Evolutionary conservation across 73 alveolate species (phyloP).

Genomic region (Chromera velia): DNA sequence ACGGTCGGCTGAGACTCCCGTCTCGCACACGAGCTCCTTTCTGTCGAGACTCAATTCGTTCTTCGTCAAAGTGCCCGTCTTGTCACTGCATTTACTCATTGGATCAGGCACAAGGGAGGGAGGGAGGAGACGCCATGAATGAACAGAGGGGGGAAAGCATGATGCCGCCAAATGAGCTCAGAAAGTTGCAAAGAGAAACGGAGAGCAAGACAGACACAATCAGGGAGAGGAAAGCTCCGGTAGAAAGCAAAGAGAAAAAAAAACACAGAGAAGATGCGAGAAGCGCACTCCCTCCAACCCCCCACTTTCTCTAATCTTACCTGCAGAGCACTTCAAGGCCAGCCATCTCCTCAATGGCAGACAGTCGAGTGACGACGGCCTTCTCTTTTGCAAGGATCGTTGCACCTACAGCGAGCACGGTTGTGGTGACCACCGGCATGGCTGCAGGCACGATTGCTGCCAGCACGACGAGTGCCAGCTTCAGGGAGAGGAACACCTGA

Average conservation of each 20-base stretch:
- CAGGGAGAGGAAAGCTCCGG: too few species aligned
- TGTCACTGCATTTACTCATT: conserved; percentile 60
- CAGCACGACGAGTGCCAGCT: conserved; percentile 12
- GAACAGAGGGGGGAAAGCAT: too few species aligned
- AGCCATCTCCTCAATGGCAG: conserved; percentile 63
- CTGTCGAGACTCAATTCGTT: conserved; percentile 51
- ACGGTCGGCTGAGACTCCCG: conserved; percentile 3
- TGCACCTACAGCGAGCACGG: conserved; percentile 56
- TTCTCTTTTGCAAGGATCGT: conserved; percentile 42
- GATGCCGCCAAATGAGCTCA: too few species aligned
- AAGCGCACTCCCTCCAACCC: too few species aligned
- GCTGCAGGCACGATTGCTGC: conserved; percentile 29
- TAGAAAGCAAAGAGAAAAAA: too few species aligned
- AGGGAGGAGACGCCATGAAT: too few species aligned
- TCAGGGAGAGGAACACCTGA: background rate
- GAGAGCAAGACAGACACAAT: too few species aligned
- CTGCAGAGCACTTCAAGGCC: too few species aligned
- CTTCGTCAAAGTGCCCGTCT: conserved; percentile 63
- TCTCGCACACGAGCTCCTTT: background rate
- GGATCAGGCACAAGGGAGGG: too few species aligned
- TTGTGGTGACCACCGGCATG: conserved; percentile 23
- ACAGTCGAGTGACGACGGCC: conserved; percentile 56
- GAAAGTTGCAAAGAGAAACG: too few species aligned
- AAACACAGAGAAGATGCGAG: too few species aligned
- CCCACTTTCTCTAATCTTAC: too few species aligned